Evolutionary conservation across 1,284 basidiomycete genomes (phyloP).

Genomic region (Ganoderma leucocontextum): DNA sequence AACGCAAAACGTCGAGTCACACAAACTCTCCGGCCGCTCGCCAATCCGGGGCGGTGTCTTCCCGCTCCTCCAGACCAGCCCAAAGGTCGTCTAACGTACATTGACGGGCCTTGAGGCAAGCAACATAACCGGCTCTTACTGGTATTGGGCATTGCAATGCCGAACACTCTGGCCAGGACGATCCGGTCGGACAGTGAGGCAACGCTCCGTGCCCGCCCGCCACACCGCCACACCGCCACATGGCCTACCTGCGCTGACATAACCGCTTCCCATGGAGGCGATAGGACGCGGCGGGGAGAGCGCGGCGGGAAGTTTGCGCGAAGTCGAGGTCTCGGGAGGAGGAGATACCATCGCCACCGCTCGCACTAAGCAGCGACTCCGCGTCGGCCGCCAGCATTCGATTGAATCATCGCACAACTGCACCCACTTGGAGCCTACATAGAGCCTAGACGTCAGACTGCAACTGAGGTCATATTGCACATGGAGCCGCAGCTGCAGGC

Average conservation of each 20-base stretch:
- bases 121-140: background rate
- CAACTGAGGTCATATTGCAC: constrained; percentile 1
- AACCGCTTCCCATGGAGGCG: constrained; percentile 12
- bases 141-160: constrained; percentile 15
- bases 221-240: background rate
- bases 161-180: constrained; percentile 1
- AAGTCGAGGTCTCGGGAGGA: no score
- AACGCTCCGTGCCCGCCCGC: constrained; percentile 5
- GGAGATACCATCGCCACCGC: background rate
- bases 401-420: background rate
- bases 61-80: constrained; percentile 1
- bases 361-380: background rate
- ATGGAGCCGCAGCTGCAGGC: constrained; percentile 17
- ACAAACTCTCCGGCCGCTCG: constrained; percentile 21
- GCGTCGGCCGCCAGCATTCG: background rate
- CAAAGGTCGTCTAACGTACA: constrained; percentile 14
- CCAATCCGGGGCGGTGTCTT: constrained; percentile 26
- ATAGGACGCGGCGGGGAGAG: constrained; percentile 11
- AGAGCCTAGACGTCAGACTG: background rate
- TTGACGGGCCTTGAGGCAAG: constrained; percentile 6
- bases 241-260: constrained; percentile 16
- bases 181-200: constrained; percentile 25
- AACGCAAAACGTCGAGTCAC: constrained; percentile 19
- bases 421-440: background rate
- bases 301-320: background rate